These are phyloP conservation scores for Nepenthes mirabilis DNA, from an alignment of 148 eudicot species.

Conservation along the genomic window DNA sequence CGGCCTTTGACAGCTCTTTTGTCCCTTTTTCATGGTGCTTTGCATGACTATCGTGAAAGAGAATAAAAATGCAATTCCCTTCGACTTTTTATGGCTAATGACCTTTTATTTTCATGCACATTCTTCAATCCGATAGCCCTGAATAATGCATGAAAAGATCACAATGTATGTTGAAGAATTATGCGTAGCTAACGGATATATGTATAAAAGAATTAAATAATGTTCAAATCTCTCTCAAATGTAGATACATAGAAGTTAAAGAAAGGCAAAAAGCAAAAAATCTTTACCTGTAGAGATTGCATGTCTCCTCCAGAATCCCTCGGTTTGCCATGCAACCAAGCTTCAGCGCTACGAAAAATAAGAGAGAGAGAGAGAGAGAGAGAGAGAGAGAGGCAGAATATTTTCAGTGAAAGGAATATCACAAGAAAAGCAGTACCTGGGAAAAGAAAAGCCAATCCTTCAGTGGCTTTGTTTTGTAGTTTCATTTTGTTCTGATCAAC, in stretches of 20 bases:
- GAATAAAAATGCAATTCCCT: no score
- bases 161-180: no score
- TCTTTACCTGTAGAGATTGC: slow-evolving; percentile 57
- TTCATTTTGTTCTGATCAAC: no score
- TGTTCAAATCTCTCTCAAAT: neutral
- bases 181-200: no score
- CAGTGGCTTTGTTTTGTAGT: no score
- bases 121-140: no score
- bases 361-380: neutral
- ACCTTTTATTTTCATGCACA: no score
- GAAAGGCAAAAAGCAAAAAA: neutral
- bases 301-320: slow-evolving; percentile 38
- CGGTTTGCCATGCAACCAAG: slow-evolving; percentile 76
- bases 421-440: neutral
- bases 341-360: slow-evolving; percentile 50
- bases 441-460: neutral
- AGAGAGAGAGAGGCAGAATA: neutral
- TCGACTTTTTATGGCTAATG: no score
- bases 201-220: no score
- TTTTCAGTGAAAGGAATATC: neutral
- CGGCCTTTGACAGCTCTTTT: no score
- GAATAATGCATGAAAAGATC: no score
- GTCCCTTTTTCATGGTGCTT: neutral
- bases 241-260: neutral
- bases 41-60: no score